Conservation (phyloP, 192 early-diverging fungal genomes). For the Coemansia erecta region DNA sequence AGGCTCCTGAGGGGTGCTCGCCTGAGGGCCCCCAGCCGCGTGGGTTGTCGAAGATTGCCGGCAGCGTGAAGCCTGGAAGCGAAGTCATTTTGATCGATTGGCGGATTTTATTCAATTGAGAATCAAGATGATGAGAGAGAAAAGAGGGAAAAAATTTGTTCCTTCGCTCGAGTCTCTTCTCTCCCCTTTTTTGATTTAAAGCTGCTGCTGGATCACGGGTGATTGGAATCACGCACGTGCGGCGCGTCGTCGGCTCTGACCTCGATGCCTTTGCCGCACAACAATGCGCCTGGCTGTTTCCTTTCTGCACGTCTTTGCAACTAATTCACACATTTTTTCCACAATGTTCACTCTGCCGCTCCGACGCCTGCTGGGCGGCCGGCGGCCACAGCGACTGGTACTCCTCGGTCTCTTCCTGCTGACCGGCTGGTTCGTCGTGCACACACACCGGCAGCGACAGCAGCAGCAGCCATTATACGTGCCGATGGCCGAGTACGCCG, state of each 20-base stretch:
- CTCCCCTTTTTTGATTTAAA: neutral
- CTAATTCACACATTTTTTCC: too few relatives aligned
- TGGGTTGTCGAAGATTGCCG: slow-evolving; percentile 75
- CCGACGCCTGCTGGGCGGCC: neutral
- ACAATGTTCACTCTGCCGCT: slow-evolving; percentile 4
- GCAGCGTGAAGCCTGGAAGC: slow-evolving; percentile 70
- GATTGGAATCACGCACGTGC: too few relatives aligned
- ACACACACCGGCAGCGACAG: neutral
- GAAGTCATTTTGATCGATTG: slow-evolving; percentile 37
- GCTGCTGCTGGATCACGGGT: too few relatives aligned
- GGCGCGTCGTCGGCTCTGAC: too few relatives aligned
- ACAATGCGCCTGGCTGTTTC: too few relatives aligned
- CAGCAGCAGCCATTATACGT: slow-evolving; percentile 1
- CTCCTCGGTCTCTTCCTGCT: neutral
- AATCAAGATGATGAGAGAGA: slow-evolving; percentile 2
- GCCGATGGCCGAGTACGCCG: slow-evolving; percentile 17
- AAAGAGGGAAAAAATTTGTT: slow-evolving; percentile 5
- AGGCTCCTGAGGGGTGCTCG: slow-evolving; percentile 61
- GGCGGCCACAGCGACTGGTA: neutral
- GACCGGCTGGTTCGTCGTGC: neutral
- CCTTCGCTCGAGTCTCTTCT: neutral
- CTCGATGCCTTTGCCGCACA: too few relatives aligned
- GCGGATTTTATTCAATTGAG: neutral
- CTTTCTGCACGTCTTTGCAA: too few relatives aligned
- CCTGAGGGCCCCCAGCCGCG: slow-evolving; percentile 84